Evolutionary conservation across 2,329 filamentous ascomycete species (phyloP).

Genomic region (Cladophialophora exuberans): DNA sequence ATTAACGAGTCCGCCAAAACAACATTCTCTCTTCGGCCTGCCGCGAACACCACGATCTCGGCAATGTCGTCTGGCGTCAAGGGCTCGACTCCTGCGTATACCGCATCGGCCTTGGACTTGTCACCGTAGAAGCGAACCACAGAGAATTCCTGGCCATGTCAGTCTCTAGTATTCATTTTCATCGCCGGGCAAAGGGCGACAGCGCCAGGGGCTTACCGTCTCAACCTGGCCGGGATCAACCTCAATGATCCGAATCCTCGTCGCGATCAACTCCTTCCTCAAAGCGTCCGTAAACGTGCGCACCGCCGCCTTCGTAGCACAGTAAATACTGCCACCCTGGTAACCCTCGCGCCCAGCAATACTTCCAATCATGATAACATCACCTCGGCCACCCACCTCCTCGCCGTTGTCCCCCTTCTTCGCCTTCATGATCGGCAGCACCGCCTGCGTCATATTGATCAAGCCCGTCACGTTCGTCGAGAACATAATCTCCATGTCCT

Average conservation of each 20-base stretch:
- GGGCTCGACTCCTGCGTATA: conserved; percentile 74
- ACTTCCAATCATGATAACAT: conserved; percentile 94
- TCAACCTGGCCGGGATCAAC: conserved; percentile 92
- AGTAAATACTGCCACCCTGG: conserved; percentile 85
- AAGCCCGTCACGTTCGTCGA: conserved; percentile 91
- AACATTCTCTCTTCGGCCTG: conserved; percentile 83
- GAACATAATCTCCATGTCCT: conserved; percentile 87
- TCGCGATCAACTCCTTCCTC: conserved; percentile 79
- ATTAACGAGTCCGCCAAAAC: conserved; percentile 85
- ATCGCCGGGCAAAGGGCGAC: background rate
- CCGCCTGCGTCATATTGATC: conserved; percentile 93
- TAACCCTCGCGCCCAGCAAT: conserved; percentile 91
- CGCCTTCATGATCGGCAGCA: conserved; percentile 77
- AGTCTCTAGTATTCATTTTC: background rate
- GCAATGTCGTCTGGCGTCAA: conserved; percentile 89
- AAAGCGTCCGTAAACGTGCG: conserved; percentile 81
- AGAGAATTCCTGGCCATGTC: conserved; percentile 67
- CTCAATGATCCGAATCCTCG: conserved; percentile 80
- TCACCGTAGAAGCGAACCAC: conserved; percentile 87
- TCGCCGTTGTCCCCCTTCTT: conserved; percentile 42
- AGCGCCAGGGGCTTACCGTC: conserved; percentile 52
- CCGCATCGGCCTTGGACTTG: conserved; percentile 84
- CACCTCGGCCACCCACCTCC: conserved; percentile 73
- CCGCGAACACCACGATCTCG: conserved; percentile 84
- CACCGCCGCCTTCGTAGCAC: conserved; percentile 88